phyloP scores from a whole-genome alignment of 139 green algal species.

The Tetraselmis chui region DNA sequence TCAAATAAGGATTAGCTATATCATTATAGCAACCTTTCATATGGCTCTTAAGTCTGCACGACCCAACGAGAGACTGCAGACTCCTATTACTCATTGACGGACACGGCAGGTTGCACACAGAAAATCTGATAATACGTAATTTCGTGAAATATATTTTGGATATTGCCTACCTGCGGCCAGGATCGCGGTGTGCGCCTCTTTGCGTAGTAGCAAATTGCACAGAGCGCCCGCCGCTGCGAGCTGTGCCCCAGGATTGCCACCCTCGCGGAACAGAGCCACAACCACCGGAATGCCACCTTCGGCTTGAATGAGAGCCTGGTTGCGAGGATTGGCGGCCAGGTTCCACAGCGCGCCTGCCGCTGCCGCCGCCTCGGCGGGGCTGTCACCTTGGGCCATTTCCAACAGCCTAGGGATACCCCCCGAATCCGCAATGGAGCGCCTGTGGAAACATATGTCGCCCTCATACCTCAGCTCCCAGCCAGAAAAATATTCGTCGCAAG shows the following conservation, averaged over 20 bases:
- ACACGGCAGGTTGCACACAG: too few species aligned
- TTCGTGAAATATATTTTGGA: too few species aligned
- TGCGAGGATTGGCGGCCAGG: neutral
- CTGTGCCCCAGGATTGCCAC: neutral
- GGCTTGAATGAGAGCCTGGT: neutral
- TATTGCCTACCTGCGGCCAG: neutral
- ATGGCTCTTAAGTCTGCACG: too few species aligned
- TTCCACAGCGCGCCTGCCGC: neutral
- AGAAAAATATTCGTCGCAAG: too few species aligned
- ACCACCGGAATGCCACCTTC: neutral
- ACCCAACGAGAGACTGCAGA: too few species aligned
- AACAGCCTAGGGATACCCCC: neutral
- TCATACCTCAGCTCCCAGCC: neutral
- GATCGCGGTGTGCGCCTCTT: neutral
- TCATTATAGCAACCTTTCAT: too few species aligned
- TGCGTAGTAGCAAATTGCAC: neutral
- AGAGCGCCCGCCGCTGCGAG: neutral
- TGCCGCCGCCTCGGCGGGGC: neutral
- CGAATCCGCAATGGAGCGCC: neutral
- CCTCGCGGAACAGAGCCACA: neutral
- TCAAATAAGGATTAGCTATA: too few species aligned
- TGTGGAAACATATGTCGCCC: neutral
- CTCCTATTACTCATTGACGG: too few species aligned
- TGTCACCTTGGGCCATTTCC: neutral
- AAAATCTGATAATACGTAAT: too few species aligned